Conservation (phyloP, 2,329 filamentous ascomycete species). For the Cytospora schulzeri region DNA sequence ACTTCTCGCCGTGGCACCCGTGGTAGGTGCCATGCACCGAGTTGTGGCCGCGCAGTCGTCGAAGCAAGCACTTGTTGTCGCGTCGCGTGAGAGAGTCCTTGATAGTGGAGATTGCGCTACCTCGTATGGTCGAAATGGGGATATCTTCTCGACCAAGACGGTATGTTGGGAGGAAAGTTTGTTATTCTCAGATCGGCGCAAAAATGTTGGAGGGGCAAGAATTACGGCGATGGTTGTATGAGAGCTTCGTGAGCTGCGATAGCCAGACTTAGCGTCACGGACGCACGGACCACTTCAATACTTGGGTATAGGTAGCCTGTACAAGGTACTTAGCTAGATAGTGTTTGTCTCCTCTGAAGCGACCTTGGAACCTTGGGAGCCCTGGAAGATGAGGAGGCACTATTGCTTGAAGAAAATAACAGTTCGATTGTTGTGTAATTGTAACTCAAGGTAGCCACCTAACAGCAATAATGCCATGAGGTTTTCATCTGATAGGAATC, state of each 20-base stretch:
- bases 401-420: background rate
- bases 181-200: background rate
- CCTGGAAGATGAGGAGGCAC: background rate
- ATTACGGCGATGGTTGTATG: background rate
- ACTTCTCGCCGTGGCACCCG: slow-evolving; percentile 17
- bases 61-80: slow-evolving; percentile 3
- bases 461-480: background rate
- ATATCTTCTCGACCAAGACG: background rate
- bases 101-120: background rate
- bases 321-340: background rate
- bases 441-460: background rate
- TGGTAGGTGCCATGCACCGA: slow-evolving; percentile 24
- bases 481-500: background rate
- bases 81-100: background rate
- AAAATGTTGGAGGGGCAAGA: background rate
- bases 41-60: slow-evolving; percentile 5
- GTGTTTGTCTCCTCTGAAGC: background rate
- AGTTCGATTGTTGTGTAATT: background rate
- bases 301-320: background rate
- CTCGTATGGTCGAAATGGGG: background rate
- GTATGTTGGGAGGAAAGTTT: background rate
- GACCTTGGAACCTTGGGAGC: no score
- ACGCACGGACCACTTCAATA: slow-evolving; percentile 13
- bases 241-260: background rate
- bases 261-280: slow-evolving; percentile 2